These are phyloP conservation scores for Epithemia pelagica DNA, from an alignment of 108 stramenopile genomes.

Conservation along the genomic window DNA sequence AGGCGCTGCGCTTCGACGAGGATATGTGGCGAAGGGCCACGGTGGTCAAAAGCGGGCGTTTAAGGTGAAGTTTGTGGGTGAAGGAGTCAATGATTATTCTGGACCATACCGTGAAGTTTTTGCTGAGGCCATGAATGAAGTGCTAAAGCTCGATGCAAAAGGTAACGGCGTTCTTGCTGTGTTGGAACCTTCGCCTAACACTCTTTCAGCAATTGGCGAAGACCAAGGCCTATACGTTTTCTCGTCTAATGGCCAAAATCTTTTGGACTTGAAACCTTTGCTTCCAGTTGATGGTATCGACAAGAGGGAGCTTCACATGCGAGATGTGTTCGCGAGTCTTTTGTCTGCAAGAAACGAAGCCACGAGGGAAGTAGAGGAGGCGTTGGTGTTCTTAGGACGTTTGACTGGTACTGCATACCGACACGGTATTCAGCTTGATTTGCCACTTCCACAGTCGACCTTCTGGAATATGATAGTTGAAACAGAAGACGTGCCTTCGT, in stretches of 20 bases:
- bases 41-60: constrained; percentile 95
- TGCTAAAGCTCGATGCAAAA: constrained; percentile 35
- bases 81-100: constrained; percentile 98
- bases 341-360: constrained; percentile 42
- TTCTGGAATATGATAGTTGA: constrained; percentile 68
- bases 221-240: constrained; percentile 71
- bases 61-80: constrained; percentile 95
- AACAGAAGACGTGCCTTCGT: constrained; percentile 20
- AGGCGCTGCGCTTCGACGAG: constrained; percentile 80
- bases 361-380: constrained; percentile 59
- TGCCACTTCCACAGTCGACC: constrained; percentile 69
- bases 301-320: constrained; percentile 37
- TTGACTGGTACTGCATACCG: constrained; percentile 87
- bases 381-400: constrained; percentile 86
- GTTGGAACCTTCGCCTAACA: constrained; percentile 77
- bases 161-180: constrained; percentile 61
- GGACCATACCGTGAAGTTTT: constrained; percentile 96
- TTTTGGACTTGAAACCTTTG: background rate
- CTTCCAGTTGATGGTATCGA: background rate
- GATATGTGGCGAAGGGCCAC: constrained; percentile 92
- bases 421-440: constrained; percentile 80
- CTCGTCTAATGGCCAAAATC: constrained; percentile 28
- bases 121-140: constrained; percentile 85
- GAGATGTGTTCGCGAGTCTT: constrained; percentile 47
- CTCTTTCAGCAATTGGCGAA: constrained; percentile 59